A percentile compares a stretch with the other conserved stretches of the same genome.
Conservation (phyloP, 2,329 filamentous ascomycete species). For the Fusarium musae region DNA sequence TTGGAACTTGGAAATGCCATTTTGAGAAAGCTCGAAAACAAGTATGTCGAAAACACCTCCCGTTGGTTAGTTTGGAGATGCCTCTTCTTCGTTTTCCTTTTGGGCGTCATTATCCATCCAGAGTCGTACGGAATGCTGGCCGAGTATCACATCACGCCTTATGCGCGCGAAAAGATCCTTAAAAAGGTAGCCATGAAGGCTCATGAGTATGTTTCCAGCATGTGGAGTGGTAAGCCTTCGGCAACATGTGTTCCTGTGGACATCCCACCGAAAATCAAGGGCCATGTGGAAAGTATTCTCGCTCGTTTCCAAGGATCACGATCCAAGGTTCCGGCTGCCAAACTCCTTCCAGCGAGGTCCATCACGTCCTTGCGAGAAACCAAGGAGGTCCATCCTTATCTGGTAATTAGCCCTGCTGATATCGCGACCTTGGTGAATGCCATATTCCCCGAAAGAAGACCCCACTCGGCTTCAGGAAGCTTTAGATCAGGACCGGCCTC, state of each 20-base stretch:
- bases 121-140: slow-evolving; percentile 84
- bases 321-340: slow-evolving; percentile 61
- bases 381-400: slow-evolving; percentile 80
- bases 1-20: slow-evolving; percentile 88
- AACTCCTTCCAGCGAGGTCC: slow-evolving; percentile 76
- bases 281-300: slow-evolving; percentile 78
- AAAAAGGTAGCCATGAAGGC: slow-evolving; percentile 84
- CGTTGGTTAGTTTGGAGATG: slow-evolving; percentile 90
- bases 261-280: slow-evolving; percentile 70
- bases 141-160: slow-evolving; percentile 92
- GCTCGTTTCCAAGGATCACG: slow-evolving; percentile 68
- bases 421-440: slow-evolving; percentile 83
- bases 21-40: slow-evolving; percentile 77
- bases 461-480: slow-evolving; percentile 70
- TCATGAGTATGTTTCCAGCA: slow-evolving; percentile 81
- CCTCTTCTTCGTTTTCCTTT: slow-evolving; percentile 89
- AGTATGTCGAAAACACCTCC: slow-evolving; percentile 78
- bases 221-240: slow-evolving; percentile 75
- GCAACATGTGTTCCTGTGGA: slow-evolving; percentile 59
- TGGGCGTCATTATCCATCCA: slow-evolving; percentile 86
- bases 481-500: slow-evolving; percentile 75
- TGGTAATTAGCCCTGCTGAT: slow-evolving; percentile 83
- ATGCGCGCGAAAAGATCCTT: slow-evolving; percentile 83
- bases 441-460: slow-evolving; percentile 80
- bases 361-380: slow-evolving; percentile 80